phyloP scores from a whole-genome alignment of 2,329 filamentous ascomycete genomes.

The Macroventuria anomochaeta region DNA sequence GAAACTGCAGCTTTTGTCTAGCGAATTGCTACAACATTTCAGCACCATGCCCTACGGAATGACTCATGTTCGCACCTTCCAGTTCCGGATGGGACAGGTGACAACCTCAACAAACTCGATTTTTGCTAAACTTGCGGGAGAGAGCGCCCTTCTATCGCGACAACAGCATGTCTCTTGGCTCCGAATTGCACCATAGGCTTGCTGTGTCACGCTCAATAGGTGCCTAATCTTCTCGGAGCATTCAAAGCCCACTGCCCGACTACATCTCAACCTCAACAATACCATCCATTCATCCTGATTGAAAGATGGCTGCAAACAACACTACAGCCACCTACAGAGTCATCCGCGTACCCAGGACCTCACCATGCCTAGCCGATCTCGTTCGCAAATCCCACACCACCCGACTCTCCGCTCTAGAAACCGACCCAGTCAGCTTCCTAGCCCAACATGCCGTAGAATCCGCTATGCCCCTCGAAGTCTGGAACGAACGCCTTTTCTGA shows the following conservation, averaged over 20 bases:
- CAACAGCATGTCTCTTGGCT: neutral
- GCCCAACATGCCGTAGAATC: slow-evolving; percentile 21
- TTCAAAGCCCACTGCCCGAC: neutral
- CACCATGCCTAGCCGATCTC: slow-evolving; percentile 16
- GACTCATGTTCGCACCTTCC: neutral
- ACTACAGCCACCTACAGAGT: slow-evolving; percentile 12
- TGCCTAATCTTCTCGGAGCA: too few species aligned
- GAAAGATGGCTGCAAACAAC: neutral
- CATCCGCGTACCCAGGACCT: slow-evolving; percentile 20
- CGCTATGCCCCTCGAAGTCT: slow-evolving; percentile 16
- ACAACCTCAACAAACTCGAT: neutral
- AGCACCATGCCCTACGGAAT: neutral
- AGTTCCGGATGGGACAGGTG: neutral
- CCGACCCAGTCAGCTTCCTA: slow-evolving; percentile 24
- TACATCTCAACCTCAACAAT: neutral
- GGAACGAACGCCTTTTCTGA: slow-evolving; percentile 19
- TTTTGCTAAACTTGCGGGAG: neutral
- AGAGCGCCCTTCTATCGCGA: neutral
- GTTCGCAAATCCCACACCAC: slow-evolving; percentile 22
- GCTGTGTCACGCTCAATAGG: neutral
- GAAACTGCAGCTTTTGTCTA: neutral
- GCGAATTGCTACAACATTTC: neutral
- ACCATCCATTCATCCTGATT: neutral
- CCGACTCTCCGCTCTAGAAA: slow-evolving; percentile 25
- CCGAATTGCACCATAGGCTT: neutral